phyloP scores from a whole-genome alignment of 768 basidiomycete genomes.

The Pisolithus sp. region DNA sequence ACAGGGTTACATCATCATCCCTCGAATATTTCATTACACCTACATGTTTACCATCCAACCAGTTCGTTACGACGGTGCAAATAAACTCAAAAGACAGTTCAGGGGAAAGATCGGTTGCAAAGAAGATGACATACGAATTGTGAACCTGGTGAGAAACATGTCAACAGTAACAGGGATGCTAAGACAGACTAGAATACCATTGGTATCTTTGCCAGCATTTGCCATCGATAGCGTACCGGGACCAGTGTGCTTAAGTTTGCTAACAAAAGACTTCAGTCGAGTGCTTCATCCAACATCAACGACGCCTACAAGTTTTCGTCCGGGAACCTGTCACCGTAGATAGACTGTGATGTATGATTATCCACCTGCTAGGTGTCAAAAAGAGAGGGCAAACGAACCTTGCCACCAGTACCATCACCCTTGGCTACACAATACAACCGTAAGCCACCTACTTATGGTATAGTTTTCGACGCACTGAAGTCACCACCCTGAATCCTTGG shows the following conservation, averaged over 20 bases:
- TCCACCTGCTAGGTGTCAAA: neutral
- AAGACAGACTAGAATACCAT: conserved; percentile 45
- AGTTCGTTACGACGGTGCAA: conserved; percentile 77
- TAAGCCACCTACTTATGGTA: conserved; percentile 13
- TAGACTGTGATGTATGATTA: conserved; percentile 46
- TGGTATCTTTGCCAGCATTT: conserved; percentile 88
- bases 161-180: neutral
- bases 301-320: conserved; percentile 89
- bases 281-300: neutral
- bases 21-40: conserved; percentile 11
- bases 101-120: neutral
- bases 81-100: conserved; percentile 62
- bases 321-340: conserved; percentile 84
- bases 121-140: conserved; percentile 59
- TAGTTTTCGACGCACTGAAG: conserved; percentile 62
- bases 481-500: conserved; percentile 95
- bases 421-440: conserved; percentile 41
- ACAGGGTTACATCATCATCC: conserved; percentile 2
- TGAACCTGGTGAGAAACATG: conserved; percentile 46
- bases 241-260: conserved; percentile 92
- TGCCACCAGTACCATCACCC: conserved; percentile 88
- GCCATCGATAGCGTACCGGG: conserved; percentile 92
- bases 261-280: conserved; percentile 22
- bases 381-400: conserved; percentile 38
- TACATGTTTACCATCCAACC: conserved; percentile 90